phyloP scores from a whole-genome alignment of 176 grass and related monocot genomes.

The maize (Zea mays) region DNA sequence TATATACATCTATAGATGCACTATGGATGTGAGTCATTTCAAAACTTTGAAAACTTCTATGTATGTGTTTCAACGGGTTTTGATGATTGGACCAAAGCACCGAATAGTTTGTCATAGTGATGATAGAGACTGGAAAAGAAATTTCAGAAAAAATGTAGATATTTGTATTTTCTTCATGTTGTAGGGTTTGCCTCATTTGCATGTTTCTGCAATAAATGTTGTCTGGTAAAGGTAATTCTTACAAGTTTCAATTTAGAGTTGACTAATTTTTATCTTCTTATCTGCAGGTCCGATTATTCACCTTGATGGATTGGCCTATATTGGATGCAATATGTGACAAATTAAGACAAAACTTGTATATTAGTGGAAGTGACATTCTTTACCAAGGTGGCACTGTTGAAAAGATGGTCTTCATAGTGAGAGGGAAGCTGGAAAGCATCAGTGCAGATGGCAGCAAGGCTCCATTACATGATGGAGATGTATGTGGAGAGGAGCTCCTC shows the following conservation, averaged over 20 bases:
- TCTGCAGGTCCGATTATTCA: slow-evolving; percentile 82
- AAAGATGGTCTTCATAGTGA: slow-evolving; percentile 94
- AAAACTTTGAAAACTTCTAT: background rate
- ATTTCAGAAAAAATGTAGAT: background rate
- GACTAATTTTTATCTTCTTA: slow-evolving; percentile 3
- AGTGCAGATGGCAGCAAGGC: slow-evolving; percentile 73
- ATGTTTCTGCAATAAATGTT: slow-evolving; percentile 19
- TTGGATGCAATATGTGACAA: slow-evolving; percentile 91
- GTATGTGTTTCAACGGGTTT: background rate
- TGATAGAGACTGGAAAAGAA: background rate
- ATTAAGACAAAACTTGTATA: slow-evolving; percentile 82
- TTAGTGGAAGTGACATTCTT: slow-evolving; percentile 77
- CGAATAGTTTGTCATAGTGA: background rate
- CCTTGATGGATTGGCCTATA: slow-evolving; percentile 80
- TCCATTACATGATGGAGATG: slow-evolving; percentile 74
- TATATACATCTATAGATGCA: background rate
- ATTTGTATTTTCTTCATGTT: background rate
- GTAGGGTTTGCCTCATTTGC: background rate
- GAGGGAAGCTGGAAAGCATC: slow-evolving; percentile 88
- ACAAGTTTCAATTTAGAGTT: background rate
- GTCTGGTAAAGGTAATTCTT: background rate
- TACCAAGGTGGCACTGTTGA: slow-evolving; percentile 80
- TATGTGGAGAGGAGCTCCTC: slow-evolving; percentile 96
- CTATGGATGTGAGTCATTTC: background rate
- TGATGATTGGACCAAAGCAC: background rate